These are phyloP conservation scores for Colletotrichum gloeosporioides DNA, from an alignment of 2,329 filamentous ascomycete genomes.

Conservation along the genomic window DNA sequence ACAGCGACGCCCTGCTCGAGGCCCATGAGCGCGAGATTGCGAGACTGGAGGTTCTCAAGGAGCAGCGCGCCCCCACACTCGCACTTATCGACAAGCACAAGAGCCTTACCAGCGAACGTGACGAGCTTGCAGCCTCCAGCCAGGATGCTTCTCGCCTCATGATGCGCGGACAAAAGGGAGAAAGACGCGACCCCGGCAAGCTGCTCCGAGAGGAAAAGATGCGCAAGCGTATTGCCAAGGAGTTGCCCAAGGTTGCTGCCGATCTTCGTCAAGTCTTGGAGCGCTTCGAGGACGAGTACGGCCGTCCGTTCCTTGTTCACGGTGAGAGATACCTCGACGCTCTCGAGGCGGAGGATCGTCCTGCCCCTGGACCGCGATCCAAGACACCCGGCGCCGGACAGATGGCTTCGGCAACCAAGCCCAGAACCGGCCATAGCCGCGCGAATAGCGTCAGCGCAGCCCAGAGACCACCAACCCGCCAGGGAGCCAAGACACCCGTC, in stretches of 20 bases:
- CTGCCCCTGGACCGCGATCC: conserved; percentile 59
- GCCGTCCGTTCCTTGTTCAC: conserved; percentile 89
- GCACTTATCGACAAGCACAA: conserved; percentile 84
- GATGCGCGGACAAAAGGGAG: conserved; percentile 89
- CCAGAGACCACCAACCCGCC: conserved; percentile 13
- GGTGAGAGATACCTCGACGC: conserved; percentile 90
- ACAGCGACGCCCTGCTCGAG: conserved; percentile 92
- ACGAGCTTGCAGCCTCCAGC: conserved; percentile 87
- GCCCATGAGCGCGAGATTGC: conserved; percentile 92
- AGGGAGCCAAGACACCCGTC: conserved; percentile 58
- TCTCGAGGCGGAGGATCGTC: conserved; percentile 69
- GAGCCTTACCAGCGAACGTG: conserved; percentile 81
- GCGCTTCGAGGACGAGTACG: conserved; percentile 92
- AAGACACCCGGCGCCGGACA: conserved; percentile 75
- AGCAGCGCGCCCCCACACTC: conserved; percentile 86
- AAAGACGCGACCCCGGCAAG: conserved; percentile 93
- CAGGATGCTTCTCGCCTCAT: conserved; percentile 95
- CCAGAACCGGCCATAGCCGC: conserved; percentile 40
- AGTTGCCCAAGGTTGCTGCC: conserved; percentile 86
- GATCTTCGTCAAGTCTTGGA: conserved; percentile 86
- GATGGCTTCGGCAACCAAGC: conserved; percentile 45
- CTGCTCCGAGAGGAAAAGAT: conserved; percentile 96
- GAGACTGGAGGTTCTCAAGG: conserved; percentile 79
- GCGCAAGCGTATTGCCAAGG: conserved; percentile 93
- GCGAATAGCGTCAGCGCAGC: conserved; percentile 39